These are phyloP conservation scores for Calonectria honghensis DNA, from an alignment of 2,329 filamentous ascomycete species.

Conservation along the genomic window DNA sequence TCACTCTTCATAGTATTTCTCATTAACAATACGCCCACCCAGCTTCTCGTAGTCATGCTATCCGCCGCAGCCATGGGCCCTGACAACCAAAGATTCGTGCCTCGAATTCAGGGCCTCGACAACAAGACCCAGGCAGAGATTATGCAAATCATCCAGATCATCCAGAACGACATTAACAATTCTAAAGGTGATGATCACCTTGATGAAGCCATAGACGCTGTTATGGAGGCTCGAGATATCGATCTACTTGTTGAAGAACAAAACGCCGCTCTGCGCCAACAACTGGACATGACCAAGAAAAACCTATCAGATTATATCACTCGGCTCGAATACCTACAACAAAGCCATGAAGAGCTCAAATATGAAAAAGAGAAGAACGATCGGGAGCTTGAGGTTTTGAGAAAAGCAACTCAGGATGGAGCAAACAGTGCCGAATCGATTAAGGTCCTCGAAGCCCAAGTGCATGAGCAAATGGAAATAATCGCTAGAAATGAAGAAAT, in stretches of 20 bases:
- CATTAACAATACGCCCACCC: slow-evolving; percentile 59
- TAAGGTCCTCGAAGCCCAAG: slow-evolving; percentile 72
- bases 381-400: slow-evolving; percentile 70
- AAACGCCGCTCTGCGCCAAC: slow-evolving; percentile 69
- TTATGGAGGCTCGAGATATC: slow-evolving; percentile 69
- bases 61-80: slow-evolving; percentile 76
- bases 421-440: slow-evolving; percentile 71
- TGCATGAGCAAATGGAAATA: slow-evolving; percentile 81
- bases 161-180: slow-evolving; percentile 62
- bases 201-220: slow-evolving; percentile 63
- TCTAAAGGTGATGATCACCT: slow-evolving; percentile 62
- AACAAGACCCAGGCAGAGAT: slow-evolving; percentile 66
- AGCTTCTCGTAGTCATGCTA: slow-evolving; percentile 78
- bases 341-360: slow-evolving; percentile 79
- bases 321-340: slow-evolving; percentile 75
- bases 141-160: slow-evolving; percentile 66
- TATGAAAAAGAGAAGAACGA: slow-evolving; percentile 77
- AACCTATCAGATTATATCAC: slow-evolving; percentile 76
- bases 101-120: slow-evolving; percentile 65
- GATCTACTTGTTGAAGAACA: slow-evolving; percentile 75
- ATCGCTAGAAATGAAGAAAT: slow-evolving; percentile 80
- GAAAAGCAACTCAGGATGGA: slow-evolving; percentile 71
- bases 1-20: slow-evolving; percentile 36
- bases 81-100: slow-evolving; percentile 73
- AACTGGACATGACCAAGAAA: slow-evolving; percentile 73